Evolutionary conservation across 2,329 filamentous ascomycete genomes (phyloP).

Genomic region (Blastomyces gilchristii): DNA sequence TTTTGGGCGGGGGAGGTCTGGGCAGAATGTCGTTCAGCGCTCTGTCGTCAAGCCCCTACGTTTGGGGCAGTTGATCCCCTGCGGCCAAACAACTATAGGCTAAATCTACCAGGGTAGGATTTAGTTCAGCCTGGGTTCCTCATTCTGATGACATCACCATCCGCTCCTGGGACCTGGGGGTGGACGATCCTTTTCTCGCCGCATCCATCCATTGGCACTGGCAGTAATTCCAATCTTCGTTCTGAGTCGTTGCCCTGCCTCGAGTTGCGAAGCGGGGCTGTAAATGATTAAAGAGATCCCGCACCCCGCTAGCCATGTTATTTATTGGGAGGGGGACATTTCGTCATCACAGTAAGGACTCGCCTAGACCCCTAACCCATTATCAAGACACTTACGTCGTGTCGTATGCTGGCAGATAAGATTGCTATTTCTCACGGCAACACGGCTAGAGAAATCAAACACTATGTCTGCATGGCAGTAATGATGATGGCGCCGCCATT

Average conservation of each 20-base stretch:
- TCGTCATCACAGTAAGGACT: not conserved
- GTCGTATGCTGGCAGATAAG: not conserved
- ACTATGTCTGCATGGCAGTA: not conserved
- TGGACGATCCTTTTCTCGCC: not conserved
- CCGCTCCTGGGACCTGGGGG: not conserved
- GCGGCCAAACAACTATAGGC: not conserved
- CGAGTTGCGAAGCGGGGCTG: not conserved
- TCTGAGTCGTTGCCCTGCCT: not conserved
- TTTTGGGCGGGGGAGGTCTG: not conserved
- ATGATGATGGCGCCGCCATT: not conserved
- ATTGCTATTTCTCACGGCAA: not conserved
- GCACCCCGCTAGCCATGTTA: not conserved
- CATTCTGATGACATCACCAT: not conserved
- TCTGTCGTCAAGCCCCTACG: not conserved
- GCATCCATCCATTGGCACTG: not conserved
- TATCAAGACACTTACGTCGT: not conserved
- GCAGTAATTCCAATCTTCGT: not conserved
- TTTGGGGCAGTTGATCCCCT: not conserved
- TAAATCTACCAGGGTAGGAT: not conserved
- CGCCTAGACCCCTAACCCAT: not conserved
- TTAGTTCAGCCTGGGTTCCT: not conserved
- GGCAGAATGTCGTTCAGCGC: not conserved
- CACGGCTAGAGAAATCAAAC: not conserved
- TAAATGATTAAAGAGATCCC: not conserved
- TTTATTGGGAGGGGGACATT: not conserved